These are phyloP conservation scores for Elsinoe australis DNA, from an alignment of 2,329 filamentous ascomycete species.

Conservation along the genomic window DNA sequence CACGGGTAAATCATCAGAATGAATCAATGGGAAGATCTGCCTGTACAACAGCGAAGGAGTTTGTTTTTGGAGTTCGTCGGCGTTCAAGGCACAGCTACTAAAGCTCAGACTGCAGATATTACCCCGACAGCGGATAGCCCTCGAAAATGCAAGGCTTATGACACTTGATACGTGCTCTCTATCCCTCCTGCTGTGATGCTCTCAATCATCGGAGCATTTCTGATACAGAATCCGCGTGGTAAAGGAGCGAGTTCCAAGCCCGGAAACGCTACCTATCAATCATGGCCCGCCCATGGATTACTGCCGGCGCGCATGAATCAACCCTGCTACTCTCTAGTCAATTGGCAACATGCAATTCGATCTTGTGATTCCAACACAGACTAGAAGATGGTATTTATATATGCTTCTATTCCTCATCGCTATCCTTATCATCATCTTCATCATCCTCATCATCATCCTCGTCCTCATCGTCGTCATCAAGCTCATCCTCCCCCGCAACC, in stretches of 20 bases:
- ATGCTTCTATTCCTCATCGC: conserved; percentile 33
- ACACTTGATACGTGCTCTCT: no score
- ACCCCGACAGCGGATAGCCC: background rate
- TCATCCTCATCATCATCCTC: conserved; percentile 41
- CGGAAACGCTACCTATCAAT: no score
- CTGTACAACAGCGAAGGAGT: conserved; percentile 13
- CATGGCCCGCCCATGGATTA: no score
- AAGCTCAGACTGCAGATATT: conserved; percentile 1
- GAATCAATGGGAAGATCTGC: background rate
- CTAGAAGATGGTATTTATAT: no score
- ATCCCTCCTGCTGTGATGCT: no score
- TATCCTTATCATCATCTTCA: conserved; percentile 44
- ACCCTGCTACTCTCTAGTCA: no score
- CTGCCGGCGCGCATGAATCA: no score
- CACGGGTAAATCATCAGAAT: background rate
- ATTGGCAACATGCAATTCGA: no score
- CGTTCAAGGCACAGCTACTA: conserved; percentile 1
- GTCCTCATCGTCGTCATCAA: conserved; percentile 54
- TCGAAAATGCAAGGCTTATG: conserved; percentile 2
- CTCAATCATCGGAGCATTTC: no score
- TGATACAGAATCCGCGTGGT: no score
- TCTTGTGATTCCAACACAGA: no score
- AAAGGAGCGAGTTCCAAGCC: no score
- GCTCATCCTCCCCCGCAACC: conserved; percentile 52
- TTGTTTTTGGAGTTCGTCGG: background rate